Evolutionary conservation across 2,329 filamentous ascomycete genomes (phyloP).

Genomic region (Cercospora canescens): DNA sequence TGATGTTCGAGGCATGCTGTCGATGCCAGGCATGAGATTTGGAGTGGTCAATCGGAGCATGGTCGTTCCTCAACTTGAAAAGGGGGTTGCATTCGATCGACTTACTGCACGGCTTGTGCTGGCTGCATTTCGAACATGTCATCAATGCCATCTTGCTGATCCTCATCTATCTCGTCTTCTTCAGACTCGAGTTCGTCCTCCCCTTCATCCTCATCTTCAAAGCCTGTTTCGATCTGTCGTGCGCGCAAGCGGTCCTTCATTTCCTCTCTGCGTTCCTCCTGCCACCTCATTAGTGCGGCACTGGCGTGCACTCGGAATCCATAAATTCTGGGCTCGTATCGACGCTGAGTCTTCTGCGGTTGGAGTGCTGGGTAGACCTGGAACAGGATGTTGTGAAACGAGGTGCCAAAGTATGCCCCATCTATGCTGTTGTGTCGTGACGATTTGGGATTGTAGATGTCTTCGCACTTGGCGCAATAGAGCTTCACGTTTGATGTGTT

Average conservation of each 20-base stretch:
- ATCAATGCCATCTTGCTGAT: constrained; percentile 52
- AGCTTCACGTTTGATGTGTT: constrained; percentile 91
- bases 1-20: neutral
- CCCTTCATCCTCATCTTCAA: constrained; percentile 67
- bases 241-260: constrained; percentile 77
- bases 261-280: constrained; percentile 75
- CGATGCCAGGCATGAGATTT: neutral
- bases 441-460: constrained; percentile 98
- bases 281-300: constrained; percentile 88
- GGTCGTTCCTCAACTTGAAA: neutral
- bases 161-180: constrained; percentile 60
- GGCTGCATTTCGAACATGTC: constrained; percentile 42
- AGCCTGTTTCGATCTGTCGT: constrained; percentile 70
- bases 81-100: neutral
- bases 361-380: constrained; percentile 93
- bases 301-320: constrained; percentile 94
- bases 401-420: constrained; percentile 96
- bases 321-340: constrained; percentile 88
- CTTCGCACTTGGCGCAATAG: constrained; percentile 95
- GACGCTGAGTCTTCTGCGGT: constrained; percentile 78
- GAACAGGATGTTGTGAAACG: constrained; percentile 98
- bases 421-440: constrained; percentile 93
- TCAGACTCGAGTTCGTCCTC: constrained; percentile 61
- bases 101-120: constrained; percentile 22
- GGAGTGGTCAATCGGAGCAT: neutral